phyloP scores from a whole-genome alignment of 1,139 yeast species.

The Scheffersomyces quercinus region DNA sequence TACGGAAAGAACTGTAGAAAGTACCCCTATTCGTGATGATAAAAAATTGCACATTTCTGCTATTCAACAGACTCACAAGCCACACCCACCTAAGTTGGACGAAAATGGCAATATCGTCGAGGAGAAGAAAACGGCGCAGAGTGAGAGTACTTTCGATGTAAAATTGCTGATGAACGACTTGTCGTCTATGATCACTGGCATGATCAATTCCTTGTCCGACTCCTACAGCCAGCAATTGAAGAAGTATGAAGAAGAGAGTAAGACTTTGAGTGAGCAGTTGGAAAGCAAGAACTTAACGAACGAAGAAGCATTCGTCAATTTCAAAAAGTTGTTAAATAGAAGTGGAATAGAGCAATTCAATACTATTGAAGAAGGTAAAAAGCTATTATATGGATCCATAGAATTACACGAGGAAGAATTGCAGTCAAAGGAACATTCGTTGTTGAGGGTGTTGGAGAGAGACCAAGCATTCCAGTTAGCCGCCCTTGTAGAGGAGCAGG shows the following conservation, averaged over 20 bases:
- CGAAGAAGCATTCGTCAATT: conserved; percentile 14
- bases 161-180: conserved; percentile 34
- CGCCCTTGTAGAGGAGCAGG: conserved; percentile 44
- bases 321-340: conserved; percentile 17
- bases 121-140: conserved; percentile 3
- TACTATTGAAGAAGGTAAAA: conserved; percentile 31
- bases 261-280: conserved; percentile 19
- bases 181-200: conserved; percentile 37
- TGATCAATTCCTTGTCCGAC: conserved; percentile 47
- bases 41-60: conserved; percentile 8
- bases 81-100: conserved; percentile 39
- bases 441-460: conserved; percentile 27
- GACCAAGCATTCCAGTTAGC: conserved; percentile 55
- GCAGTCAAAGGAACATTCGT: conserved; percentile 34
- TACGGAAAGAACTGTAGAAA: conserved; percentile 37
- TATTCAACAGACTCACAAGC: conserved; percentile 19
- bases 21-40: conserved; percentile 25
- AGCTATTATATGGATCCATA: conserved; percentile 21
- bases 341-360: conserved; percentile 27
- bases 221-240: conserved; percentile 33
- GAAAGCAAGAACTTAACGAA: conserved; percentile 20
- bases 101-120: conserved; percentile 30
- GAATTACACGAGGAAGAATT: conserved; percentile 29
- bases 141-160: conserved; percentile 2
- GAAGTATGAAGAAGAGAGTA: conserved; percentile 20